phyloP scores from a whole-genome alignment of 225 moss, liverwort and hornwort species.

The Climacium dendroides region DNA sequence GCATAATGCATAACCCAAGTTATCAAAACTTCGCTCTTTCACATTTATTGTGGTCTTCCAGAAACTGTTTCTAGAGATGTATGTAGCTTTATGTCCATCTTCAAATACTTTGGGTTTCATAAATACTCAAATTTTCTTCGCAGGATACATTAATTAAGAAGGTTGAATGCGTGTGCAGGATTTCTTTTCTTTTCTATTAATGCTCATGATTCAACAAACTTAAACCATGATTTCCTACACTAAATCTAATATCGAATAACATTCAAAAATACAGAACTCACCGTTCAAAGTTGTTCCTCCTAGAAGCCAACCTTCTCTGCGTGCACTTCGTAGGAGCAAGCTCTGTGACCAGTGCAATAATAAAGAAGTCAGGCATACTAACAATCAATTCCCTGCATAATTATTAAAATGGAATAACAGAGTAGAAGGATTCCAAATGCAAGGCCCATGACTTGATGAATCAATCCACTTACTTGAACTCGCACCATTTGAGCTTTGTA shows the following conservation, averaged over 20 bases:
- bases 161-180: background rate
- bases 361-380: background rate
- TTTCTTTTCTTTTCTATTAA: background rate
- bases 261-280: background rate
- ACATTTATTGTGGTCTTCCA: background rate
- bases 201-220: background rate
- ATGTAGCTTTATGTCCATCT: background rate
- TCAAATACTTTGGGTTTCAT: background rate
- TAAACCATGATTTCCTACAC: background rate
- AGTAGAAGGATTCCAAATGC: background rate
- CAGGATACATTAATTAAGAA: background rate
- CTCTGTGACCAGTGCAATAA: slow-evolving; percentile 15
- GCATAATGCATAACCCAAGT: background rate
- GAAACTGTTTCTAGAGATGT: background rate
- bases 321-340: slow-evolving; percentile 46
- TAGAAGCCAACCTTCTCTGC: slow-evolving; percentile 55
- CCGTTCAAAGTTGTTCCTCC: slow-evolving; percentile 49
- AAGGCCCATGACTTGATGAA: background rate
- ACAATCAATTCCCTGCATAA: background rate
- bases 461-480: slow-evolving; percentile 35
- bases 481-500: slow-evolving; percentile 71
- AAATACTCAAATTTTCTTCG: background rate
- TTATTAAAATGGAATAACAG: background rate
- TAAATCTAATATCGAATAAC: background rate
- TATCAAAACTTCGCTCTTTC: background rate